Conservation (phyloP, 805 yeast genomes). For the Cyberlindnera veronae region DNA sequence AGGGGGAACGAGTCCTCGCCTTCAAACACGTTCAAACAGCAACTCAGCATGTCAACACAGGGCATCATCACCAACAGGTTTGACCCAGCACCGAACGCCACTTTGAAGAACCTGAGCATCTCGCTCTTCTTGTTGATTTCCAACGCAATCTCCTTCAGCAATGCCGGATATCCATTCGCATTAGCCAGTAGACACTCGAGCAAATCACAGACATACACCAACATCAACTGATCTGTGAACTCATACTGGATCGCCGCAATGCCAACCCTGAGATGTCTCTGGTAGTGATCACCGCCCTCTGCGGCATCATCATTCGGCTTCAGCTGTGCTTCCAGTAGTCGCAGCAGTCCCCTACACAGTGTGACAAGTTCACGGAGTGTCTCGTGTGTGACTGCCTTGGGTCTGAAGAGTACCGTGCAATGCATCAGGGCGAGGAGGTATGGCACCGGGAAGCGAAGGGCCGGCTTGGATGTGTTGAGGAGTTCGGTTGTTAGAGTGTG, state of each 20-base stretch:
- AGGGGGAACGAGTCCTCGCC: conserved; percentile 15
- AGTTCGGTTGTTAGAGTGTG: conserved; percentile 26
- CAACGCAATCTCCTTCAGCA: conserved; percentile 3
- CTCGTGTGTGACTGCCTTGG: conserved; percentile 51
- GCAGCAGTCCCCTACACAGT: not conserved
- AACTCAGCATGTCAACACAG: conserved; percentile 49
- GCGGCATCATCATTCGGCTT: conserved; percentile 26
- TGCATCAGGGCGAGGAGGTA: conserved; percentile 56
- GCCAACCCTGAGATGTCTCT: conserved; percentile 20
- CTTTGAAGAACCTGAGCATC: conserved; percentile 32
- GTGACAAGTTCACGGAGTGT: conserved; percentile 27
- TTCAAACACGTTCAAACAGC: conserved; percentile 33
- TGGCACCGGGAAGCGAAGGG: conserved; percentile 42
- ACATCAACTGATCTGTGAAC: conserved; percentile 46
- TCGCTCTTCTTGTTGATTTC: conserved; percentile 1
- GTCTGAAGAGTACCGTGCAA: conserved; percentile 53
- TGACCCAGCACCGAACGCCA: conserved; percentile 47
- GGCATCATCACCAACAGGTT: conserved; percentile 51
- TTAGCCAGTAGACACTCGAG: conserved; percentile 42
- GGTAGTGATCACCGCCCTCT: conserved; percentile 23
- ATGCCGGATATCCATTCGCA: conserved; percentile 10
- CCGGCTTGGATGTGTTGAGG: not conserved
- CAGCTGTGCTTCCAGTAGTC: conserved; percentile 7
- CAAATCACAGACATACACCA: conserved; percentile 52
- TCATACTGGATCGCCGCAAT: conserved; percentile 40